Conservation (phyloP, 2,329 filamentous ascomycete species). For the Periconia macrospinosa region DNA sequence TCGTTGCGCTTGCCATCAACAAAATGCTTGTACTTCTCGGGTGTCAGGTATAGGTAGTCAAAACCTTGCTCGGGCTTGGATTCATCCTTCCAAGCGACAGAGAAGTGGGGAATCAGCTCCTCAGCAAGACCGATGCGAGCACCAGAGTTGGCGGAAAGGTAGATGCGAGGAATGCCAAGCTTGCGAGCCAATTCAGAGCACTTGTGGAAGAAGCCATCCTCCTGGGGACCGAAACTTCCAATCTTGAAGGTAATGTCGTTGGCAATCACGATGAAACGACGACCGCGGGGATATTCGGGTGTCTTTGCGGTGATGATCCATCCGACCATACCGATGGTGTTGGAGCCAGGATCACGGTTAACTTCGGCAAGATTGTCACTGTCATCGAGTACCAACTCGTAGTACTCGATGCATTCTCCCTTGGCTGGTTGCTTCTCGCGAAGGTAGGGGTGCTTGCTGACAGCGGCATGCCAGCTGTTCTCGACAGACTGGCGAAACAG, state of each 20-base stretch:
- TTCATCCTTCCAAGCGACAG: constrained; percentile 91
- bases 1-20: constrained; percentile 73
- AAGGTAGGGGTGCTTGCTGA: constrained; percentile 72
- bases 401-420: constrained; percentile 92
- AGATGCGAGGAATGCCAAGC: constrained; percentile 93
- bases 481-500: constrained; percentile 97
- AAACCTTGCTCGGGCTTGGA: constrained; percentile 83
- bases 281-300: constrained; percentile 89
- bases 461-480: constrained; percentile 83
- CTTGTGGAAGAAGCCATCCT: constrained; percentile 99
- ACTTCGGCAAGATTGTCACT: constrained; percentile 90
- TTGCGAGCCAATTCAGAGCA: constrained; percentile 95
- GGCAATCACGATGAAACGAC: constrained; percentile 93
- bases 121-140: constrained; percentile 95
- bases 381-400: constrained; percentile 92
- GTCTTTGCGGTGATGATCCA: constrained; percentile 96
- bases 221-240: constrained; percentile 92
- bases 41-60: constrained; percentile 93
- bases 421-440: constrained; percentile 78
- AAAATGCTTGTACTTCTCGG: constrained; percentile 83
- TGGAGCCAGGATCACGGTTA: constrained; percentile 90
- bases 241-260: constrained; percentile 99
- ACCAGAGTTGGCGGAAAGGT: constrained; percentile 98
- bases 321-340: constrained; percentile 96
- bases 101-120: constrained; percentile 96